A percentile compares a stretch with the other conserved stretches of the same genome.
Conservation (phyloP, 441 rosid species). For the Raphanus hybrid region DNA sequence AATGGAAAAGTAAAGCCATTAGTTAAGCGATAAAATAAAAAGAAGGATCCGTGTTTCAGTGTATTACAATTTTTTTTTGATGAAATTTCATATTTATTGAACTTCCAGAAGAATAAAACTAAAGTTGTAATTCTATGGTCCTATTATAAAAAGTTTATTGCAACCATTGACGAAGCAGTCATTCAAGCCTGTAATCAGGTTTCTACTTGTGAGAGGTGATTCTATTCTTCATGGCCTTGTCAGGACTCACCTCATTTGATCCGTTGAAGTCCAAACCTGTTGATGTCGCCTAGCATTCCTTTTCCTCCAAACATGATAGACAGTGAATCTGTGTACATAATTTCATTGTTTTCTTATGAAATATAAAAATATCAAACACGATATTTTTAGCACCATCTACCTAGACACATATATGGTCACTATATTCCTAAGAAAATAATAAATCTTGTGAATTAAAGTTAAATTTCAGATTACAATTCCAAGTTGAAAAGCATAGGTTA, state of each 20-base stretch:
- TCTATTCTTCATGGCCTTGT: too few relatives aligned
- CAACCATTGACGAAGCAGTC: too few relatives aligned
- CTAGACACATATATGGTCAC: neutral
- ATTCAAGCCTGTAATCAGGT: too few relatives aligned
- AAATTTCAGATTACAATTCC: neutral
- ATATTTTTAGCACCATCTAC: neutral
- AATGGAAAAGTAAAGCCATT: constrained; percentile 11
- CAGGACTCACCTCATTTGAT: too few relatives aligned
- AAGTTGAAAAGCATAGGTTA: neutral
- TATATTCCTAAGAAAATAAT: neutral
- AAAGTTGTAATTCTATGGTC: too few relatives aligned
- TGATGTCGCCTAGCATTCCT: too few relatives aligned
- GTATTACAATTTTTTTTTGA: neutral
- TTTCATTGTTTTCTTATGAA: neutral
- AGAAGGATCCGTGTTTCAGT: constrained; percentile 11
- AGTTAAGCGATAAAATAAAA: neutral
- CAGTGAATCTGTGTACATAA: neutral
- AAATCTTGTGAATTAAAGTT: neutral
- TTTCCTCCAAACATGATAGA: too few relatives aligned
- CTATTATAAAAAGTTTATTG: too few relatives aligned
- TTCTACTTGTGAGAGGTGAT: too few relatives aligned
- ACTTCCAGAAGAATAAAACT: too few relatives aligned
- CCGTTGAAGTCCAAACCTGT: too few relatives aligned
- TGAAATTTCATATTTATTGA: too few relatives aligned
- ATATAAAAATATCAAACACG: neutral